A percentile compares a stretch with the other conserved stretches of the same genome.
These are phyloP conservation scores for Xylaria curta DNA, from an alignment of 495 filamentous ascomycete genomes.

Conservation along the genomic window DNA sequence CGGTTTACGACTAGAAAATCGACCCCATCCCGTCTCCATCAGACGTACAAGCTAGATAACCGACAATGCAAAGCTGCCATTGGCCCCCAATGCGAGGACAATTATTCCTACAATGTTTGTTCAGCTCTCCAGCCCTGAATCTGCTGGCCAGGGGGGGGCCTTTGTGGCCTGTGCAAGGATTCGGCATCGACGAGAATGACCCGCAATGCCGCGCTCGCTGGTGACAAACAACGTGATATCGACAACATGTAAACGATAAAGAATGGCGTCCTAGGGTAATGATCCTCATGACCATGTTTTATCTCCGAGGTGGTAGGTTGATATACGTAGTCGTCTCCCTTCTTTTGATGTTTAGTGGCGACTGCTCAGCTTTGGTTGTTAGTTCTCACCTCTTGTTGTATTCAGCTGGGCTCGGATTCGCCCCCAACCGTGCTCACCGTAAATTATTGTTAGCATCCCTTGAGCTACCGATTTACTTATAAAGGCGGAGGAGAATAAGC, in stretches of 20 bases:
- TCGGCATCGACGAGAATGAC: conserved; percentile 18
- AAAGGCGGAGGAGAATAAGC: conserved; percentile 22
- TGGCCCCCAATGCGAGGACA: conserved; percentile 20
- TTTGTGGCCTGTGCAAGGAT: conserved; percentile 25
- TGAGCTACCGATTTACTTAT: conserved; percentile 24
- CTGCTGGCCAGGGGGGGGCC: background rate
- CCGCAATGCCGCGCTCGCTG: conserved; percentile 25
- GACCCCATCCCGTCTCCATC: conserved; percentile 33
- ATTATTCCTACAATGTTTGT: conserved; percentile 8
- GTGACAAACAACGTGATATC: conserved; percentile 10
- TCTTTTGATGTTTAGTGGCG: conserved; percentile 19
- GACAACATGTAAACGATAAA: conserved; percentile 10
- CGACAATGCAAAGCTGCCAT: conserved; percentile 25
- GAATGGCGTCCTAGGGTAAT: background rate
- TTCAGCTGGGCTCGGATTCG: conserved; percentile 38
- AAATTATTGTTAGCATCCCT: background rate
- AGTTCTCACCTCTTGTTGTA: conserved; percentile 25
- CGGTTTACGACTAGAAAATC: conserved; percentile 45
- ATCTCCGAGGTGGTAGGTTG: conserved; percentile 36
- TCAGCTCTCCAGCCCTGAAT: conserved; percentile 20
- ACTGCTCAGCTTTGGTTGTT: conserved; percentile 30
- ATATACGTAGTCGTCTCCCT: conserved; percentile 34
- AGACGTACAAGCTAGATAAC: conserved; percentile 29
- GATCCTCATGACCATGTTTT: conserved; percentile 17
- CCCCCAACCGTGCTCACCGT: conserved; percentile 28